Conservation (phyloP, 306 rosid species). For the Prunus kanzakura region DNA sequence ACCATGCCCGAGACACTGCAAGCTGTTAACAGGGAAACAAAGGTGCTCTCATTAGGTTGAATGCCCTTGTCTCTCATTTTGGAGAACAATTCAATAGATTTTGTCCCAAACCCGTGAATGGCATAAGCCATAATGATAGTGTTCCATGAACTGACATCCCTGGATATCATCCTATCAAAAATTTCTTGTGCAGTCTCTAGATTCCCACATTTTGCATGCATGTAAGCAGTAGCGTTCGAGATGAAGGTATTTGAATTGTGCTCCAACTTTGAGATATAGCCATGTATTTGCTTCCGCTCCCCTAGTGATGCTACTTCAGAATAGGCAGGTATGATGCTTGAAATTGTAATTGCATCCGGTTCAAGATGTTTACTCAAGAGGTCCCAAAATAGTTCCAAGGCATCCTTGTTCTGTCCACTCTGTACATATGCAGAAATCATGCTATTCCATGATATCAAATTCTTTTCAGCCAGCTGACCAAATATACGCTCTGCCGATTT, state of each 20-base stretch:
- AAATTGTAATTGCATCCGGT: conserved; percentile 45
- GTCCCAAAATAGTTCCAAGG: conserved; percentile 37
- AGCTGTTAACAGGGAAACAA: conserved; percentile 50
- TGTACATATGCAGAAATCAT: conserved; percentile 46
- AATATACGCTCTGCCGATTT: conserved; percentile 38
- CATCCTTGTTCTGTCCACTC: conserved; percentile 34
- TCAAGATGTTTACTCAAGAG: conserved; percentile 29
- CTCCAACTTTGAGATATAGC: conserved; percentile 34
- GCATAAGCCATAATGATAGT: conserved; percentile 56
- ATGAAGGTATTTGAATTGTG: conserved; percentile 38
- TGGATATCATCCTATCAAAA: conserved; percentile 36
- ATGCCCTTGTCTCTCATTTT: conserved; percentile 39
- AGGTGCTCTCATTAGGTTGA: conserved; percentile 46
- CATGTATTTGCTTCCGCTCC: conserved; percentile 57
- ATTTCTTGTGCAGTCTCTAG: conserved; percentile 24
- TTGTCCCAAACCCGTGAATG: conserved; percentile 50
- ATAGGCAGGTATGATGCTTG: conserved; percentile 52
- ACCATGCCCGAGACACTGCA: conserved; percentile 55
- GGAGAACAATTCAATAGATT: conserved; percentile 36
- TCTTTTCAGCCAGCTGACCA: conserved; percentile 32
- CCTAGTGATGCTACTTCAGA: conserved; percentile 37
- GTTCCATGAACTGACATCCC: conserved; percentile 56
- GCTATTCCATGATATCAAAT: conserved; percentile 46
- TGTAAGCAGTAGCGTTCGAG: conserved; percentile 39
- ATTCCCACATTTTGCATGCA: conserved; percentile 58